These are phyloP conservation scores for Paracorniculantispora psalliotae DNA, from an alignment of 2,329 filamentous ascomycete species.

Conservation along the genomic window DNA sequence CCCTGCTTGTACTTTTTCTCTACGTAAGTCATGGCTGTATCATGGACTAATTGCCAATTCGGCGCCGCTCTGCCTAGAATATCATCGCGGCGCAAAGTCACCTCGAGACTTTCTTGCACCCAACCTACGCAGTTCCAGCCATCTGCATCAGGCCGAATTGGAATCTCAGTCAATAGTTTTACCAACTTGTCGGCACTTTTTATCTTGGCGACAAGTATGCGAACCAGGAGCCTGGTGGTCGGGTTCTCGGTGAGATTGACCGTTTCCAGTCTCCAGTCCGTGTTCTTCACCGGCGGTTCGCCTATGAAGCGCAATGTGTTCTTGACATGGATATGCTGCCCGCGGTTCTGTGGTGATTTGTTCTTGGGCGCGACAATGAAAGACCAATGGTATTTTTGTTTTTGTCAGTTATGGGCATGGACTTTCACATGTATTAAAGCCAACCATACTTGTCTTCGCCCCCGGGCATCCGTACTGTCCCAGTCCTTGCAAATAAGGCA, in stretches of 20 bases:
- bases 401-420: neutral
- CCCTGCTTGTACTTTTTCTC: constrained; percentile 33
- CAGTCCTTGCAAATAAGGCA: neutral
- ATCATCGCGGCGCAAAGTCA: constrained; percentile 23
- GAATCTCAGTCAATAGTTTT: constrained; percentile 26
- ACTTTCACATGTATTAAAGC: neutral
- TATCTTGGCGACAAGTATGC: constrained; percentile 28
- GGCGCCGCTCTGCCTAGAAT: constrained; percentile 27
- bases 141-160: constrained; percentile 24
- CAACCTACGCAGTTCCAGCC: constrained; percentile 41
- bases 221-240: constrained; percentile 22
- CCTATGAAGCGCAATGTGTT: constrained; percentile 16
- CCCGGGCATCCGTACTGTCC: constrained; percentile 10
- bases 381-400: constrained; percentile 33
- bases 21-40: constrained; percentile 34
- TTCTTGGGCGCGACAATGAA: constrained; percentile 33
- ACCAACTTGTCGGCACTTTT: constrained; percentile 23
- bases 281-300: neutral
- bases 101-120: constrained; percentile 36
- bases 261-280: constrained; percentile 8
- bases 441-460: constrained; percentile 15
- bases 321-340: constrained; percentile 29
- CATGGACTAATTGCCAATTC: constrained; percentile 31
- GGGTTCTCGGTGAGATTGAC: constrained; percentile 24
- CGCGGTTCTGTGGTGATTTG: constrained; percentile 14